These are phyloP conservation scores for Vigna unguiculata DNA, from an alignment of 306 rosid genomes.

Conservation along the genomic window DNA sequence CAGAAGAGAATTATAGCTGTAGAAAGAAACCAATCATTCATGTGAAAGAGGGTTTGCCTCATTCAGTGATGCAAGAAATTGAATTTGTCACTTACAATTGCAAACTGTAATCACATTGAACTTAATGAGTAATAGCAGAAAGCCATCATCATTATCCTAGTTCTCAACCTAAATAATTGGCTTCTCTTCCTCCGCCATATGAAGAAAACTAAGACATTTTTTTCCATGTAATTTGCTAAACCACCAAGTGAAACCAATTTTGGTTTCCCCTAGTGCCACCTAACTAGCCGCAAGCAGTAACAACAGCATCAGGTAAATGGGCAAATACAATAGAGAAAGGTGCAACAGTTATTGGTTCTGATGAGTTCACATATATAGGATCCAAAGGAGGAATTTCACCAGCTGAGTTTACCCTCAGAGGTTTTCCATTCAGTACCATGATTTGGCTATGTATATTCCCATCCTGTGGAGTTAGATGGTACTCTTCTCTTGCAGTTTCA, in stretches of 20 bases:
- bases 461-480: conserved; percentile 73
- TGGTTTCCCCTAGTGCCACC: conserved; percentile 28
- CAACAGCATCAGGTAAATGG: conserved; percentile 65
- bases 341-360: conserved; percentile 64
- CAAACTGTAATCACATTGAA: conserved; percentile 12
- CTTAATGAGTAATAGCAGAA: not conserved
- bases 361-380: conserved; percentile 63
- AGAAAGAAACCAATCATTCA: not conserved
- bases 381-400: conserved; percentile 77
- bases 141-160: conserved; percentile 2
- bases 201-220: too few relatives aligned
- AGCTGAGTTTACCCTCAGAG: conserved; percentile 58
- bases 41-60: not conserved
- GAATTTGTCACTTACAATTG: not conserved
- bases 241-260: conserved; percentile 49
- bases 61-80: not conserved
- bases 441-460: conserved; percentile 81
- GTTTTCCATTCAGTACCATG: conserved; percentile 75
- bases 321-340: conserved; percentile 87
- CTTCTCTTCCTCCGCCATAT: too few relatives aligned
- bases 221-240: conserved; percentile 34
- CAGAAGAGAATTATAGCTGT: not conserved
- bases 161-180: not conserved
- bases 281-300: conserved; percentile 68
- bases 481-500: conserved; percentile 70